A percentile compares a stretch with the other conserved stretches of the same genome.
These are phyloP conservation scores for Camelina neglecta DNA, from an alignment of 345 rosid species.

Conservation along the genomic window DNA sequence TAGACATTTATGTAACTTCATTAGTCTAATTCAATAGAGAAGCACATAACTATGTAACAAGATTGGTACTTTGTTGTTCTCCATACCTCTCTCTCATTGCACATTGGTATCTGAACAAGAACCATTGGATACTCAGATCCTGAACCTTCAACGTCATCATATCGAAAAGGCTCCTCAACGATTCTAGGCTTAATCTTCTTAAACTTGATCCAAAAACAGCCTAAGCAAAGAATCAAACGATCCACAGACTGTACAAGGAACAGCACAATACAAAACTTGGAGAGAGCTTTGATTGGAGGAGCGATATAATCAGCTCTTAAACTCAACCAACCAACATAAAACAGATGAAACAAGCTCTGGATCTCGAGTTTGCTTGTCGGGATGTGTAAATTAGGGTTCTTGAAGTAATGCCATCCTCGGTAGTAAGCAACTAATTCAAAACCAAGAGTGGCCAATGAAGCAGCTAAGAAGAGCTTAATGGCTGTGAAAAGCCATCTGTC, in stretches of 20 bases:
- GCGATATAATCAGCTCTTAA: conserved; percentile 73
- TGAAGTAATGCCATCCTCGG: conserved; percentile 79
- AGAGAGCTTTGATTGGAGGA: conserved; percentile 63
- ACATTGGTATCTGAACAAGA: conserved; percentile 92
- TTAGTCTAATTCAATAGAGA: background rate
- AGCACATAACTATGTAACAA: background rate
- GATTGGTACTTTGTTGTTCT: conserved; percentile 9
- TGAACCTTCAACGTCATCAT: conserved; percentile 56
- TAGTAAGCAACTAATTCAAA: conserved; percentile 72
- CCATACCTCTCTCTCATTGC: conserved; percentile 80
- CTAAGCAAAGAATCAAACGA: conserved; percentile 70
- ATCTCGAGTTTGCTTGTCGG: conserved; percentile 54
- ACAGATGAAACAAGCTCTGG: conserved; percentile 63
- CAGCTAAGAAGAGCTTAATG: conserved; percentile 58
- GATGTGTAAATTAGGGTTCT: conserved; percentile 60
- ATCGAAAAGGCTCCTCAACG: conserved; percentile 52
- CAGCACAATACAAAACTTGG: conserved; percentile 65
- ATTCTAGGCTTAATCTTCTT: conserved; percentile 70
- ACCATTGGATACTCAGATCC: conserved; percentile 68
- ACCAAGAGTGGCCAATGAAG: conserved; percentile 57
- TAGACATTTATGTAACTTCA: conserved; percentile 10
- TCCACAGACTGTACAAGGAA: conserved; percentile 80
- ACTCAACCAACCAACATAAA: conserved; percentile 65
- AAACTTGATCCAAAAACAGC: conserved; percentile 75
- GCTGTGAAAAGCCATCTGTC: conserved; percentile 61